Evolutionary conservation across 495 filamentous ascomycete genomes (phyloP), one percentile per base, ranked within the genome.

Genomic region (Chaetomium fimeti): DNA sequence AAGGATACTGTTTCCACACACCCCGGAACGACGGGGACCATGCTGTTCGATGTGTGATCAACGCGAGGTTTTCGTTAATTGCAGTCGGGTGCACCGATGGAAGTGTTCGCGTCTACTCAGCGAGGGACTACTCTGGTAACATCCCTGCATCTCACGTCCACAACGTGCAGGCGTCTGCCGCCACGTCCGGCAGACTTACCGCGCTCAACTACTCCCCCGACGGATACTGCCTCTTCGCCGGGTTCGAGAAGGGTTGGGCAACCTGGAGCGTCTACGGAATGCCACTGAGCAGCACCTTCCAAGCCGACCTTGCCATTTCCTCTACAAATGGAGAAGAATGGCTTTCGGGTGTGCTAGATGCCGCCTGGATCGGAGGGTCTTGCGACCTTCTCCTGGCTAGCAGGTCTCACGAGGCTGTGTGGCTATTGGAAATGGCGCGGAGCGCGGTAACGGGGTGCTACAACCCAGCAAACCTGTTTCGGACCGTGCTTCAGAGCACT

Each of bases 241-340:
- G 94, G 25, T 98, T 92, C 71, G 89, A 95, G 65, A 87, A 86
- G 64, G 95, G 95, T 15, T 99, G 95, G 95, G 89, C 88, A 16
- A 92, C 87, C 40, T 98, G 92, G 92, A 97, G 93, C 74, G 95
- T 97, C 7, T 99, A 92, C 75, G 95, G 95, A 22, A 97, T 97
- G 74, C 83, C 88, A 5, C 86, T 90, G 15, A 89, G 87, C 22
- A 90, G 83, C 63, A 96, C 91, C 71, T 98, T 97, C 71, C 77
- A 80, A 15, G 79, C 86, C 5, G 89, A 96, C 68, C 75, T 76
- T 16, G 74, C 77, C 20, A 79, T 91, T n/a, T 83, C 88, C 7
- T 76, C 82, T 28, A 67, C 72, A 13, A 94, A 93, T 57, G 71
- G 72, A 22, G 95, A 99, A 72, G 80, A 84, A 53, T 97, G 93